Evolutionary conservation across 805 yeast species (phyloP).

Genomic region (Wickerhamomyces alni): DNA sequence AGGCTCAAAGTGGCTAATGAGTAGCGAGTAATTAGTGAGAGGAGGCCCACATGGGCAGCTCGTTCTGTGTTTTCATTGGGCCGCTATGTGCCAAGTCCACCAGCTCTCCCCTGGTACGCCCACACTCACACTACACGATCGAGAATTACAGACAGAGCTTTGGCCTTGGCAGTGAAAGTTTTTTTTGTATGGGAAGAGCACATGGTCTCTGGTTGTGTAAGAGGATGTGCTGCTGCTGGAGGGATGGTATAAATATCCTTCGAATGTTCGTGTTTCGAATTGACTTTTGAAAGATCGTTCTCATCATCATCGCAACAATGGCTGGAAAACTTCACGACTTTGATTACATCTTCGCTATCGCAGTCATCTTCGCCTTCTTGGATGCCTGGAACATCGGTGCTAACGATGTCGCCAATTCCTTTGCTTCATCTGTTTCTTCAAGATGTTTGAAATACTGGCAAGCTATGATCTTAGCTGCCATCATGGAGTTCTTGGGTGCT

Average conservation of each 20-base stretch:
- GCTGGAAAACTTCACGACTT: constrained; percentile 31
- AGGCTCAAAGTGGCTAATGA: no score
- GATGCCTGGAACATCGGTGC: constrained; percentile 83
- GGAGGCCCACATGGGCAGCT: background rate
- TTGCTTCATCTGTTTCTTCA: constrained; percentile 71
- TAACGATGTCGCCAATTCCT: constrained; percentile 77
- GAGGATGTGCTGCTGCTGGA: no score
- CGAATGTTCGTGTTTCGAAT: background rate
- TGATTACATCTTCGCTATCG: constrained; percentile 66
- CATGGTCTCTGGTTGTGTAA: no score
- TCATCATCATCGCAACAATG: background rate
- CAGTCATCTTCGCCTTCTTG: constrained; percentile 64
- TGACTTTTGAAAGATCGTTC: background rate
- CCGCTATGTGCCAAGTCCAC: background rate
- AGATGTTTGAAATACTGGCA: constrained; percentile 66
- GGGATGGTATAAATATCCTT: background rate
- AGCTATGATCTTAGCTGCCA: constrained; percentile 65
- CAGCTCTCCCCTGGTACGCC: background rate
- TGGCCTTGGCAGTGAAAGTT: no score
- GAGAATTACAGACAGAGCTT: no score
- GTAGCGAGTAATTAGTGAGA: no score
- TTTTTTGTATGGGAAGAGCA: no score
- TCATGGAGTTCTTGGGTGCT: constrained; percentile 73
- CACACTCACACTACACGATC: background rate
- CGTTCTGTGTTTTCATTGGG: background rate